Evolutionary conservation across 2,329 filamentous ascomycete species (phyloP), one percentile per base, ranked within the genome.

Genomic region (Didymella pinodella): DNA sequence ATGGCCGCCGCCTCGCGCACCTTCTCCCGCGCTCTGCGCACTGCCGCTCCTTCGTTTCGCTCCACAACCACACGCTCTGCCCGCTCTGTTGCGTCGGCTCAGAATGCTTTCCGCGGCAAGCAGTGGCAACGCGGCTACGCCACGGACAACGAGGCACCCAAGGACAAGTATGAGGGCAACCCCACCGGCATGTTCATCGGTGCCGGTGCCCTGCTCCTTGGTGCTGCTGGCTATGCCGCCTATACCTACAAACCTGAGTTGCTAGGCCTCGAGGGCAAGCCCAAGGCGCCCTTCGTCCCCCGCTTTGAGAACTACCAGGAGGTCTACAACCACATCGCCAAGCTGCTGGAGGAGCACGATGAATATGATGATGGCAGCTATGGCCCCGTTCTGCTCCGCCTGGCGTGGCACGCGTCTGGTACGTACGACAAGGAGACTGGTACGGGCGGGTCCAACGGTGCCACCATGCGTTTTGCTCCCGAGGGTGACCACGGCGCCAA

Each of bases 341-440:
- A 83, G 74, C 84, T 84, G 61, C 83, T 98, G 54, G 89, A 95
- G 79, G 91, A 97, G 81, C 88, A 96, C 76, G 92, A 95, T 70
- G 90, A 97, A 67, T 98, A 98, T 78, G 94, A 98, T 74, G 94
- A 99, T 78, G 94, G 95, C 69, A 95, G 90, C 82, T 98, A 96
- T 77, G 94, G 93, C 57, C 95, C 94, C 28, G 93, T 98, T 61
- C 84, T 98, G 56, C 81, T 98, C 65, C 88, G 94, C 72, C 86
- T 98, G 68, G 94, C 92, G 62, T 98, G 95, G 94, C 95, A 98
- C 82, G 88, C 90, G 66, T 93, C 89, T 69, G 94, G 94, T 69
- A 99, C 94, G 70, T 98, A 90, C 74, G 94, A 98, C 77, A 90
- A 90, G 82, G 86, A 86, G 75, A 97, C 93, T 26, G 85, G 86